Evolutionary conservation across 202 grass and related monocot species (phyloP).

Genomic region (Setaria viridis): DNA sequence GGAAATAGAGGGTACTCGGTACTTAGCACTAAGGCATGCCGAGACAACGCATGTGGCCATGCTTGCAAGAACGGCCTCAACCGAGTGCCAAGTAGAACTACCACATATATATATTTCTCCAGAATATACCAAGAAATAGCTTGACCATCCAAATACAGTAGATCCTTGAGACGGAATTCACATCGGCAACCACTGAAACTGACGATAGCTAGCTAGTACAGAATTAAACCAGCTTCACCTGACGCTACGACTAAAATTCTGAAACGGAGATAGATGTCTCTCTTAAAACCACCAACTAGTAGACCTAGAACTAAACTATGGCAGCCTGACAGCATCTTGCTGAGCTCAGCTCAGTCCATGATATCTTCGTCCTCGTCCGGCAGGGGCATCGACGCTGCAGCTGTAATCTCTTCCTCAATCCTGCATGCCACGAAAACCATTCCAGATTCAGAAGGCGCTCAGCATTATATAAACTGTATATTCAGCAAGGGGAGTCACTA

Average conservation of each 20-base stretch:
- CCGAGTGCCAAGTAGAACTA: no score
- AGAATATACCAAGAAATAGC: not conserved
- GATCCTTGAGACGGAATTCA: not conserved
- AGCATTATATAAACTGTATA: constrained; percentile 10
- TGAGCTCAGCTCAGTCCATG: constrained; percentile 63
- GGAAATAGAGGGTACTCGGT: no score
- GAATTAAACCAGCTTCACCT: constrained; percentile 14
- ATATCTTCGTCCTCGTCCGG: constrained; percentile 63
- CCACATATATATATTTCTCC: not conserved
- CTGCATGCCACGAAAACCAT: constrained; percentile 26
- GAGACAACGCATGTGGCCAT: no score
- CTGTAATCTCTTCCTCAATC: constrained; percentile 59
- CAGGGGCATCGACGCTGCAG: constrained; percentile 54
- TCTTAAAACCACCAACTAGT: not conserved
- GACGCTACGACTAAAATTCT: not conserved
- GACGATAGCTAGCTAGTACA: not conserved
- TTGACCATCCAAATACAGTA: not conserved
- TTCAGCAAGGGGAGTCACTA: not conserved
- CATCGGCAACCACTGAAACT: not conserved
- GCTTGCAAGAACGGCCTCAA: no score
- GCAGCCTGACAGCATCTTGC: not conserved
- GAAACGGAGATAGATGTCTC: not conserved
- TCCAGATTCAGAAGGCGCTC: not conserved
- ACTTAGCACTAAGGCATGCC: no score
- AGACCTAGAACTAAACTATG: constrained; percentile 10